Conservation (phyloP, 2,329 filamentous ascomycete genomes). For the Metarhizium anisopliae region DNA sequence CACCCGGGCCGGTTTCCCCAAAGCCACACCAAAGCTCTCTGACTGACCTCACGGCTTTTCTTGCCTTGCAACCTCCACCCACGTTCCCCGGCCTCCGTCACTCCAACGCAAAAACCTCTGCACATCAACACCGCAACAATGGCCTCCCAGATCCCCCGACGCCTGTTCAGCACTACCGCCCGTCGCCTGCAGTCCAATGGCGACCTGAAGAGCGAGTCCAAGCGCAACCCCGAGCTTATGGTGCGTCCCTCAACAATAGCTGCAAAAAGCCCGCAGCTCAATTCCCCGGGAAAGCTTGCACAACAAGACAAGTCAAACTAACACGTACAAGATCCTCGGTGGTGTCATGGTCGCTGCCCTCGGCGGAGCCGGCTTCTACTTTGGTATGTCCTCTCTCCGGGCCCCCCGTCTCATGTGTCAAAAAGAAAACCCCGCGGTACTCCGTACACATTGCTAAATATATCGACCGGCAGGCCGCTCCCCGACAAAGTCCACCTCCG, state of each 20-base stretch:
- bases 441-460: no score
- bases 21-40: no score
- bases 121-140: slow-evolving; percentile 27
- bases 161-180: slow-evolving; percentile 44
- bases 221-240: slow-evolving; percentile 41
- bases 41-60: not conserved
- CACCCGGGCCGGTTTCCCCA: not conserved
- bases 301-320: not conserved
- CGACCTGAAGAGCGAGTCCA: slow-evolving; percentile 48
- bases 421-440: not conserved
- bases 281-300: not conserved
- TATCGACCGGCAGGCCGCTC: slow-evolving; percentile 51
- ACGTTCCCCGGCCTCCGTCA: not conserved
- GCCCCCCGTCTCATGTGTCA: not conserved
- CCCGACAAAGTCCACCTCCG: slow-evolving; percentile 77
- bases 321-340: slow-evolving; percentile 62
- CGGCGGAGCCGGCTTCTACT: slow-evolving; percentile 82
- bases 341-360: slow-evolving; percentile 86
- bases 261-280: not conserved
- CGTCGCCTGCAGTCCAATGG: slow-evolving; percentile 41
- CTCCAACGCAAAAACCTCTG: slow-evolving; percentile 8
- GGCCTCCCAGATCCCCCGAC: slow-evolving; percentile 48
- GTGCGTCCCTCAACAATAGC: slow-evolving; percentile 23
- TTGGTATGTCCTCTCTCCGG: slow-evolving; percentile 45
- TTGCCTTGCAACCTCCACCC: not conserved